Conservation (phyloP, 106 monocot genomes). For the Dactylorhiza incarnata region DNA sequence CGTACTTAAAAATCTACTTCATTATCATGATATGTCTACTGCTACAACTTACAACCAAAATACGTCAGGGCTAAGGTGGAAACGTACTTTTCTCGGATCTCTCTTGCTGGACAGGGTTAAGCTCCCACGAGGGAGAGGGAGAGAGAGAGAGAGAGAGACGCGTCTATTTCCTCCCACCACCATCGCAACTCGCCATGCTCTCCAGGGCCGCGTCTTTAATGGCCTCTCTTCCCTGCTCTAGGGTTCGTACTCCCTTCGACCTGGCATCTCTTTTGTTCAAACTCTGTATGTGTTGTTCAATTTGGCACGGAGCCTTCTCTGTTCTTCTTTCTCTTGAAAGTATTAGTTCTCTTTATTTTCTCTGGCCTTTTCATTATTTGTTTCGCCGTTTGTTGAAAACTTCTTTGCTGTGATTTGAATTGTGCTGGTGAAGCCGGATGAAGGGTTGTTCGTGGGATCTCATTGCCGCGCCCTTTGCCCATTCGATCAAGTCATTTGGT, state of each 20-base stretch:
- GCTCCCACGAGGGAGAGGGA: background rate
- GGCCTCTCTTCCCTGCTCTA: conserved; percentile 26
- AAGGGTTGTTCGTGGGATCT: background rate
- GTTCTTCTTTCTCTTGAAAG: background rate
- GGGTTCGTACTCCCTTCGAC: conserved; percentile 20
- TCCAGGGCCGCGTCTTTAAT: conserved; percentile 11
- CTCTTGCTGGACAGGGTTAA: too few relatives aligned
- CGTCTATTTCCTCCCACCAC: background rate
- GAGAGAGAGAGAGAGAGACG: background rate
- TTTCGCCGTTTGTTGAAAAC: conserved; percentile 4
- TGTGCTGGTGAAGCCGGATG: background rate
- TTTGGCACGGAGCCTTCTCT: too few relatives aligned
- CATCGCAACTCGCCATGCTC: conserved; percentile 7
- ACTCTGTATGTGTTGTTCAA: background rate
- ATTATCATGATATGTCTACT: too few relatives aligned
- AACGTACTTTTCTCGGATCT: too few relatives aligned
- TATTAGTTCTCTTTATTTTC: background rate
- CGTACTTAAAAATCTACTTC: too few relatives aligned
- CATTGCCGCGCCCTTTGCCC: background rate
- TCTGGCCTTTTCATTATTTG: background rate
- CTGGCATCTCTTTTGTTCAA: background rate
- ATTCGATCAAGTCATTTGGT: background rate
- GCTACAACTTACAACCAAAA: too few relatives aligned
- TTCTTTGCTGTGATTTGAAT: background rate
- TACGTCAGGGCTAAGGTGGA: too few relatives aligned